Evolutionary conservation across 2,329 filamentous ascomycete genomes (phyloP).

Genomic region (Neonectria magnoliae): DNA sequence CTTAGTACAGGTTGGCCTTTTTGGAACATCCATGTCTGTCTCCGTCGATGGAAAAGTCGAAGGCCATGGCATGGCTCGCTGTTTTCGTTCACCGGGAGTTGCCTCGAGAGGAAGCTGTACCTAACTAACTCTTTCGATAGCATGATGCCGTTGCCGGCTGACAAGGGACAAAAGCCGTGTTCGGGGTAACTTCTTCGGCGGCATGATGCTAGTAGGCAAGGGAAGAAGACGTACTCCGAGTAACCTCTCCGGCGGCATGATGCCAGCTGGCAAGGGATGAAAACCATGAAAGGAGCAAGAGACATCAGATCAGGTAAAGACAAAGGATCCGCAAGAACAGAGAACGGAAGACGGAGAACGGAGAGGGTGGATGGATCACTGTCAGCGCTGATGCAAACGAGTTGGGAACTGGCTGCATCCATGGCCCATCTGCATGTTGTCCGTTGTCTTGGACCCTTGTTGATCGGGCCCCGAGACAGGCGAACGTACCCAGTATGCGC

Average conservation of each 20-base stretch:
- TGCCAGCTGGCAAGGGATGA: too few species aligned
- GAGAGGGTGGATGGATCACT: constrained; percentile 12
- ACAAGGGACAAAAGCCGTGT: neutral
- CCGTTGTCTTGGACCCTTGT: constrained; percentile 24
- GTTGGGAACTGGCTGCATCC: constrained; percentile 20
- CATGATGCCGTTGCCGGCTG: neutral
- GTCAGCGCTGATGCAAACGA: constrained; percentile 17
- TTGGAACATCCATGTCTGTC: neutral
- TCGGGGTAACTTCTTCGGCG: neutral
- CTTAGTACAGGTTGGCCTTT: neutral
- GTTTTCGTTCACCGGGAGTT: constrained; percentile 3
- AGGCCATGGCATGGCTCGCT: constrained; percentile 2
- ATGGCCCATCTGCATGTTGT: constrained; percentile 7
- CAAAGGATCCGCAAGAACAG: neutral
- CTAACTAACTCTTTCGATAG: neutral
- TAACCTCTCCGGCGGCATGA: neutral
- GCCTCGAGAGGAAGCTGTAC: constrained; percentile 9
- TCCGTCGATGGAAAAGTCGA: constrained; percentile 7
- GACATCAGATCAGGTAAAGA: neutral
- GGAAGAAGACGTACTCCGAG: neutral
- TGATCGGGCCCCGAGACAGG: constrained; percentile 24
- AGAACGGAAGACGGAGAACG: neutral
- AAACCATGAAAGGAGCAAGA: neutral
- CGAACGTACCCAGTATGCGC: neutral
- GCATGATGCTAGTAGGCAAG: neutral